Base-by-base conservation (phyloP, 1,139 yeast species). In the Protomyces lactucae-debilis region DNA sequence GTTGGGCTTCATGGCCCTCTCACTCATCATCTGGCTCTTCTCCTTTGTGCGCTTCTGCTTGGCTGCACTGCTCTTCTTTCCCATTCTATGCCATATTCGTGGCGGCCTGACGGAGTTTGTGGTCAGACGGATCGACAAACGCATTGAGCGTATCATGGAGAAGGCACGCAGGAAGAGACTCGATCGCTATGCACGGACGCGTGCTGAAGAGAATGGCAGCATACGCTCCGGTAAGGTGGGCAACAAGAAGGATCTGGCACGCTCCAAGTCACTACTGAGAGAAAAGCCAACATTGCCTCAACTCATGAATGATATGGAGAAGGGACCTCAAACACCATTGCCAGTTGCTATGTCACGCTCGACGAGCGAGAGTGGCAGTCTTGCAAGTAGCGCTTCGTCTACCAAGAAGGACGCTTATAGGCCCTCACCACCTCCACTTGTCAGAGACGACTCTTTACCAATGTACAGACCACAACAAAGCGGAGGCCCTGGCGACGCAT, bases 1-100 rank as follows among this genome's bases (percentile, higher is more conserved):
- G 57, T 74, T 90, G 40, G 83, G 90, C 37, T 81, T 88, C 70
- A 88, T 88, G 92, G 79, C 87, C 59, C 80, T 87, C 67, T 88
- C 96, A 2, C 82, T 89, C 70, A 74, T 82, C n/a, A 80, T 90
- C 70, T 90, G 92, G 91, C 79, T 85, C 14, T 76, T 87, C 65
- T 87, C 87, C 78, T 82, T 89, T 67, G 74, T 83, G 66, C 81
- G 82, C 71, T 82, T 89, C 69, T 70, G 82, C 32, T 71, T 83
- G 66, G 95, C 91, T 0, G 71, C 86, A 70, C 52, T 84, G 2
- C 77, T 82, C 67, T 81, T 82, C 56, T 71, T 84, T 3, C 89
- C 88, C 1, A 80, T 87, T 10, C 80, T 79, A 68, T 76, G 79
- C 65, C 82, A 79, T 67, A 73, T 86, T 28, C 71, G 70, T 45